A percentile compares a stretch with the other conserved stretches of the same genome.
Evolutionary conservation across 1,139 yeast genomes (phyloP).

Genomic region (Yamadazyma pseudoaaseri): DNA sequence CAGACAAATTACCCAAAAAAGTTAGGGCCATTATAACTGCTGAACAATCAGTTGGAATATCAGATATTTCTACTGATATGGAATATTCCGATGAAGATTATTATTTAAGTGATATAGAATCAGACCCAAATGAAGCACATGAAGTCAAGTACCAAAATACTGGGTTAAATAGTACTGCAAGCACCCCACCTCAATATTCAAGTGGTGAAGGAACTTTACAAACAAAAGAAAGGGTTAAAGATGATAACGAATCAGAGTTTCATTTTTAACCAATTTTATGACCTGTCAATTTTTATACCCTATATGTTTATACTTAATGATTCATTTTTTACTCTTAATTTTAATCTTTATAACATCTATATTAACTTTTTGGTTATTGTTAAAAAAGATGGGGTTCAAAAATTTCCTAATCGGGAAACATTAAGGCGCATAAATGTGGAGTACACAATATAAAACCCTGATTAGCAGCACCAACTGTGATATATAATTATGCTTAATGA

Average conservation of each 20-base stretch:
- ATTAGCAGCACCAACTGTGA: neutral
- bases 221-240: constrained; percentile 3
- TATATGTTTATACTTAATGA: no score
- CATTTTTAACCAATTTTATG: constrained; percentile 8
- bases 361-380: no score
- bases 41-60: constrained; percentile 29
- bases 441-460: no score
- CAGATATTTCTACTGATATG: constrained; percentile 21
- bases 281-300: no score
- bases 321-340: no score
- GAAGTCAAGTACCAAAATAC: neutral
- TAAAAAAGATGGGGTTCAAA: neutral
- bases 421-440: no score
- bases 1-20: constrained; percentile 50
- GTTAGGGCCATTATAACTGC: constrained; percentile 45
- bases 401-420: neutral
- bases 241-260: constrained; percentile 13
- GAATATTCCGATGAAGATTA: constrained; percentile 9
- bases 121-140: neutral
- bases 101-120: neutral
- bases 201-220: neutral
- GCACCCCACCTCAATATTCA: constrained; percentile 1
- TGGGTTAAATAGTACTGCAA: neutral
- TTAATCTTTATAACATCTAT: no score
- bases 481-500: constrained; percentile 3